Conservation (phyloP, 305 asterid genomes). For the Solanum chacoense region DNA sequence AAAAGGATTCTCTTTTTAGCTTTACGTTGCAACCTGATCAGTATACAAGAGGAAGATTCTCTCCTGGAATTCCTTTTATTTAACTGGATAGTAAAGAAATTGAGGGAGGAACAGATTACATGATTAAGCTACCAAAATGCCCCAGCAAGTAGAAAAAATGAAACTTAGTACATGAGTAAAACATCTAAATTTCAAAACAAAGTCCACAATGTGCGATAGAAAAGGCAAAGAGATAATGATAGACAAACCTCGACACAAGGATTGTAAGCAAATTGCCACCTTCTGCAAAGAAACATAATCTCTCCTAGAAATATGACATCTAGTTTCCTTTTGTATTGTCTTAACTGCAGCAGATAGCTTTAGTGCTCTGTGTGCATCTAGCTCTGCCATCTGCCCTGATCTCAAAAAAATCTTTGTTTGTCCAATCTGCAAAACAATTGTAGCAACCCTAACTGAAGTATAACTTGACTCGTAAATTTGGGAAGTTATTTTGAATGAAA, state of each 20-base stretch:
- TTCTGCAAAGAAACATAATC: constrained; percentile 62
- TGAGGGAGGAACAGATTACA: background rate
- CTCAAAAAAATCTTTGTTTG: constrained; percentile 78
- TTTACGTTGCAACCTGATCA: background rate
- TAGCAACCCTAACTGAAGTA: background rate
- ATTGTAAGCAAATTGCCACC: constrained; percentile 56
- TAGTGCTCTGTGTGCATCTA: constrained; percentile 79
- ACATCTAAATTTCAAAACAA: background rate
- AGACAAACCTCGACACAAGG: constrained; percentile 71
- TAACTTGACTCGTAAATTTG: background rate
- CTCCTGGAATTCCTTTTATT: background rate
- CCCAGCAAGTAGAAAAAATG: background rate
- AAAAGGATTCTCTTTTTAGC: background rate
- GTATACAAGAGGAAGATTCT: background rate
- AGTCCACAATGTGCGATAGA: background rate
- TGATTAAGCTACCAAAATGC: background rate
- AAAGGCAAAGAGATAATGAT: background rate
- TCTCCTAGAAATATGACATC: constrained; percentile 62
- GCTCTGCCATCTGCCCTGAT: constrained; percentile 97
- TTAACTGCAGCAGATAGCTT: constrained; percentile 68
- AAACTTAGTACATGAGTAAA: background rate
- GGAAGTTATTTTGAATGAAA: background rate
- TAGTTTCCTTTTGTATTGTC: constrained; percentile 61
- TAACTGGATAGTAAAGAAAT: background rate
- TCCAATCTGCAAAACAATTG: constrained; percentile 54